Conservation (phyloP, 768 basidiomycete species). For the Postia placenta region DNA sequence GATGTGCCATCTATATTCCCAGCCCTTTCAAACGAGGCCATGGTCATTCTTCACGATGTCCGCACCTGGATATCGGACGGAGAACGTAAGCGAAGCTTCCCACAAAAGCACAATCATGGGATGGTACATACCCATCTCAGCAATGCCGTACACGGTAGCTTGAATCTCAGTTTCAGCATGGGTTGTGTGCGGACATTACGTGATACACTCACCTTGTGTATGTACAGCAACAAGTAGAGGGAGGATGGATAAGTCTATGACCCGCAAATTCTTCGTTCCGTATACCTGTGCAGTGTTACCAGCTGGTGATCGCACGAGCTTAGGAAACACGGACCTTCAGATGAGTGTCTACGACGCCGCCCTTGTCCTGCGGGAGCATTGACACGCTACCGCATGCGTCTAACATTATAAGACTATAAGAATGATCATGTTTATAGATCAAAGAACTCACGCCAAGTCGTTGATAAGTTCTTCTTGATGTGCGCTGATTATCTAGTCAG, state of each 20-base stretch:
- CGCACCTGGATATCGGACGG: slow-evolving; percentile 11
- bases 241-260: slow-evolving; percentile 34
- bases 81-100: not conserved
- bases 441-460: slow-evolving; percentile 6
- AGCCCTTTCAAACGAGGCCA: slow-evolving; percentile 1
- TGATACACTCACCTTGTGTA: slow-evolving; percentile 22
- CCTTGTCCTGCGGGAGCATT: slow-evolving; percentile 10
- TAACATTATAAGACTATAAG: not conserved
- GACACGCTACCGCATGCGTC: not conserved
- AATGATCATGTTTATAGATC: slow-evolving; percentile 13
- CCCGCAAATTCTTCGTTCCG: slow-evolving; percentile 5
- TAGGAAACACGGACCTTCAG: slow-evolving; percentile 1
- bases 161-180: not conserved
- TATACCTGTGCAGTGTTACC: not conserved
- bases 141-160: slow-evolving; percentile 23
- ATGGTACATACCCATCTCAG: slow-evolving; percentile 20
- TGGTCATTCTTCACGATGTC: slow-evolving; percentile 23
- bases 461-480: not conserved
- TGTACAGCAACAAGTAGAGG: slow-evolving; percentile 35
- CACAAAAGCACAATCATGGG: too few relatives aligned
- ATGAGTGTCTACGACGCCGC: slow-evolving; percentile 7
- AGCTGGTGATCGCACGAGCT: not conserved
- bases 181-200: slow-evolving; percentile 16
- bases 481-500: not conserved
- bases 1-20: too few relatives aligned